Conservation (phyloP, 1,284 basidiomycete species). For the Austroboletus niveus region DNA sequence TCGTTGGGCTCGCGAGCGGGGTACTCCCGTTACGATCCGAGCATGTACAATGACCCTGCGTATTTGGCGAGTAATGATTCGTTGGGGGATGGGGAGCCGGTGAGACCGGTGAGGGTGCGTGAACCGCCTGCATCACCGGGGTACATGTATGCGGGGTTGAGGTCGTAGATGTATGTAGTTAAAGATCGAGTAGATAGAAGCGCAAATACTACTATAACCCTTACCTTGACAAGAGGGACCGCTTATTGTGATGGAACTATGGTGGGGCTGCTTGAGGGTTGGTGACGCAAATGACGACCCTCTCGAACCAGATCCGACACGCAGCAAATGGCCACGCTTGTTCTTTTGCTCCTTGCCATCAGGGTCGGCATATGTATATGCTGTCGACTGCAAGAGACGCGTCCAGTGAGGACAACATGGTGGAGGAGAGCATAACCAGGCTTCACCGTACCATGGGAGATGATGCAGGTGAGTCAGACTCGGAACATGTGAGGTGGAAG, state of each 20-base stretch:
- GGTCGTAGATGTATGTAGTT: not conserved
- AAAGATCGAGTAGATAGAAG: too few relatives aligned
- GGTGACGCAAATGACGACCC: too few relatives aligned
- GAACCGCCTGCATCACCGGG: not conserved
- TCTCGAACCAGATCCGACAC: too few relatives aligned
- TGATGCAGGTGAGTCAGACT: slow-evolving; percentile 35
- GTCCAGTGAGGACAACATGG: slow-evolving; percentile 34
- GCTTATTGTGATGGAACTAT: too few relatives aligned
- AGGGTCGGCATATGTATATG: slow-evolving; percentile 75
- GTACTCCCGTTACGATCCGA: slow-evolving; percentile 22
- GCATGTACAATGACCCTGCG: slow-evolving; percentile 25
- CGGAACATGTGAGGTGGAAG: slow-evolving; percentile 26
- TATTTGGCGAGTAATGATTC: slow-evolving; percentile 26
- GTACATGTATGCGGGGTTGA: not conserved
- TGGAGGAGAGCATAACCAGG: slow-evolving; percentile 52
- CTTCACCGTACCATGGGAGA: slow-evolving; percentile 37
- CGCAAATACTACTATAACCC: too few relatives aligned
- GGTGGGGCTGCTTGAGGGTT: too few relatives aligned
- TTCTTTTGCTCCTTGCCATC: slow-evolving; percentile 72
- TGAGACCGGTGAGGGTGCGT: not conserved
- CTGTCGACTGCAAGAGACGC: slow-evolving; percentile 52
- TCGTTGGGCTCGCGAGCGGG: slow-evolving; percentile 22
- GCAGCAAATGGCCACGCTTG: slow-evolving; percentile 54
- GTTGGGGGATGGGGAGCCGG: not conserved
- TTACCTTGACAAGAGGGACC: too few relatives aligned